Conservation (phyloP, 352 stramenopile genomes). For the Ophiocytium majus region DNA sequence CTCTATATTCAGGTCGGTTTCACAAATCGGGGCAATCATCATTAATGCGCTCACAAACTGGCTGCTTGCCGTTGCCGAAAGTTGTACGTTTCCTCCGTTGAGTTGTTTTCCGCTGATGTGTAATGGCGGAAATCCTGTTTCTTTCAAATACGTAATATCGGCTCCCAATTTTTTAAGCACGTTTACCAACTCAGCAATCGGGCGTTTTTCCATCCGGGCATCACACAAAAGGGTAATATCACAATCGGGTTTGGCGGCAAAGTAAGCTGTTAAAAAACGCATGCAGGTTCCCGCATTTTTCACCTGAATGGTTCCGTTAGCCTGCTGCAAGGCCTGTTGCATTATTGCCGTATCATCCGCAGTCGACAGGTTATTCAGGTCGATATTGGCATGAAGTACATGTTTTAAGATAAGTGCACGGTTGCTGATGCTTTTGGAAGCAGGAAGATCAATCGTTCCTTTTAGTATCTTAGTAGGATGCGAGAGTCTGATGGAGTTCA, state of each 20-base stretch:
- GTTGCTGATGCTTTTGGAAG: constrained; percentile 9
- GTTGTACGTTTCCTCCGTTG: neutral
- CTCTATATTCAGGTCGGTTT: neutral
- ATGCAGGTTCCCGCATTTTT: neutral
- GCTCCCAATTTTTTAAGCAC: constrained; percentile 1
- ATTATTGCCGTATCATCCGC: neutral
- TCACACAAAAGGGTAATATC: neutral
- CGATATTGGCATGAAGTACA: neutral
- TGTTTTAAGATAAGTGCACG: neutral
- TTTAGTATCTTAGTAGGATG: neutral
- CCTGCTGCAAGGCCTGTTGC: neutral
- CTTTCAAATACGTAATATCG: neutral
- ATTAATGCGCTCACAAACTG: constrained; percentile 6
- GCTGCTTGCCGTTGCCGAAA: neutral
- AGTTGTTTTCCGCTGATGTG: neutral
- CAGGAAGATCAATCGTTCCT: neutral
- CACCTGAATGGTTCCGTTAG: neutral
- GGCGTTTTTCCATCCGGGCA: neutral
- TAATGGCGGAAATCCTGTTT: constrained; percentile 1
- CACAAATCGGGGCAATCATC: neutral
- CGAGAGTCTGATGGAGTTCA: neutral
- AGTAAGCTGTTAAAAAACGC: neutral
- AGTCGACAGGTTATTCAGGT: neutral
- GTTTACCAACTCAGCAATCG: constrained; percentile 2
- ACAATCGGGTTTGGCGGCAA: neutral